phyloP scores from a whole-genome alignment of 78 protist species.

The Tieghemostelium lacteum region DNA sequence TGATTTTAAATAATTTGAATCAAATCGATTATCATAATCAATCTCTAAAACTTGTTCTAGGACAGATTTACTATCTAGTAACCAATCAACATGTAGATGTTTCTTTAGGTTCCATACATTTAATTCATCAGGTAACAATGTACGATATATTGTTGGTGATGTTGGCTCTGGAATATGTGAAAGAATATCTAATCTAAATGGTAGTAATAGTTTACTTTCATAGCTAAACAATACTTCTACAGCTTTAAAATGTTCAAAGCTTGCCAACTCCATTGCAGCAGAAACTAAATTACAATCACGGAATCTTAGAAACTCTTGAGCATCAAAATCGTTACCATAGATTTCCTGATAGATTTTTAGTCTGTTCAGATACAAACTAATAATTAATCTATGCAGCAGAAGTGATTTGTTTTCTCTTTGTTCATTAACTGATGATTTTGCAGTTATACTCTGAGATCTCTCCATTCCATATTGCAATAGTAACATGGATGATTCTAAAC shows the following conservation, averaged over 20 bases:
- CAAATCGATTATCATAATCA: conserved; percentile 16
- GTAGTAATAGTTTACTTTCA: neutral
- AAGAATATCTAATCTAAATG: conserved; percentile 34
- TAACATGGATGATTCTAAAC: conserved; percentile 24
- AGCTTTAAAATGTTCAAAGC: conserved; percentile 60
- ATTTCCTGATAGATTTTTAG: conserved; percentile 49
- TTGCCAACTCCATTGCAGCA: conserved; percentile 76
- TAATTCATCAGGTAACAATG: conserved; percentile 28
- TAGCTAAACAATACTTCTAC: conserved; percentile 32
- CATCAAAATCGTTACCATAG: conserved; percentile 57
- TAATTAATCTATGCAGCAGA: conserved; percentile 20
- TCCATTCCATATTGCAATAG: conserved; percentile 50
- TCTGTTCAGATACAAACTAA: conserved; percentile 45
- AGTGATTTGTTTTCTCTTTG: conserved; percentile 19
- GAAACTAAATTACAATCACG: conserved; percentile 49
- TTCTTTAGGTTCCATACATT: conserved; percentile 53
- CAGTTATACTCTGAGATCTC: neutral
- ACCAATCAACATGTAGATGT: conserved; percentile 5
- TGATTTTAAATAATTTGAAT: conserved; percentile 30
- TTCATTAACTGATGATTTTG: neutral
- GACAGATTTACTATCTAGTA: neutral
- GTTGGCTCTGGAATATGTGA: conserved; percentile 71
- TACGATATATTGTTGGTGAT: neutral
- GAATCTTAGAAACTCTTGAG: conserved; percentile 49
- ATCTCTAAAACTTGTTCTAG: conserved; percentile 31